Percentiles rank a stretch among this genome's conserved stretches.
These are phyloP conservation scores for Penicillium nucicola DNA, from an alignment of 495 filamentous ascomycete species.

Conservation along the genomic window DNA sequence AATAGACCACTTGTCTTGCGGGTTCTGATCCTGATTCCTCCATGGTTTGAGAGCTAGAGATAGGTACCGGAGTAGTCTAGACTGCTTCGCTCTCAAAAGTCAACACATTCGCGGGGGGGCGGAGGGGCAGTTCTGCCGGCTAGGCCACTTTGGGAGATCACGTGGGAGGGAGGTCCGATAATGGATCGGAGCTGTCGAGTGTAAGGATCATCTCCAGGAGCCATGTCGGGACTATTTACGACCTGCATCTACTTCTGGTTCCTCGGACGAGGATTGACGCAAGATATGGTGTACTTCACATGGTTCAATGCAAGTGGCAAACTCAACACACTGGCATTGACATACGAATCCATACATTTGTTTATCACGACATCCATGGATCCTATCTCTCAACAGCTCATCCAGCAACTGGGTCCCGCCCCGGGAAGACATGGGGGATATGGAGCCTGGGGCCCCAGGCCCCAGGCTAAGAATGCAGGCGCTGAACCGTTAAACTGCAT, in stretches of 20 bases:
- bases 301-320: not conserved
- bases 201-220: no score
- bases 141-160: conserved; percentile 2
- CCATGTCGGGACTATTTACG: no score
- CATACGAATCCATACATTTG: no score
- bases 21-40: conserved; percentile 37
- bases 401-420: not conserved
- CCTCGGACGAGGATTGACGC: no score
- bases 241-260: no score
- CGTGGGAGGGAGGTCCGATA: not conserved
- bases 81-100: not conserved
- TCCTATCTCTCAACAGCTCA: not conserved
- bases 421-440: no score
- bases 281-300: no score
- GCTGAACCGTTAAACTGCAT: conserved; percentile 2
- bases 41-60: conserved; percentile 28
- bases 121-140: conserved; percentile 8
- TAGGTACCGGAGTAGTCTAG: not conserved
- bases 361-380: conserved; percentile 3
- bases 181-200: no score
- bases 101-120: conserved; percentile 3
- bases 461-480: no score
- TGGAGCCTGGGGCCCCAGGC: not conserved
- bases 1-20: conserved; percentile 69
- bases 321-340: not conserved